phyloP scores from a whole-genome alignment of 257 asterid genomes.

The Nicotiana undulata region DNA sequence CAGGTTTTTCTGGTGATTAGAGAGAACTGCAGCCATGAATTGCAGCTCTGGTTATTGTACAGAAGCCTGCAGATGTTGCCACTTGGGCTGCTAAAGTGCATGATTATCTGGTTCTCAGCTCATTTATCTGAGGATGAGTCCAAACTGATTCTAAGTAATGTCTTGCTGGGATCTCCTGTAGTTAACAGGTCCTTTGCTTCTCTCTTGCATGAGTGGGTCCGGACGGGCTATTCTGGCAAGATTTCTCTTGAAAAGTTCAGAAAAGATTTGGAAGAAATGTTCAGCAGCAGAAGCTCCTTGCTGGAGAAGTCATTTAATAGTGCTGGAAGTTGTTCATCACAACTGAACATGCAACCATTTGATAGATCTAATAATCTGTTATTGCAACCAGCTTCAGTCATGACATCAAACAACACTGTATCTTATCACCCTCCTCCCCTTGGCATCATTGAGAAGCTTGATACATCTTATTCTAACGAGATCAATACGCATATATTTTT shows the following conservation, averaged over 20 bases:
- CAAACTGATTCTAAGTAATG: slow-evolving; percentile 37
- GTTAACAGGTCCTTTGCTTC: slow-evolving; percentile 45
- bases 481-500: slow-evolving; percentile 39
- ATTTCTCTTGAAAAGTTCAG: slow-evolving; percentile 47
- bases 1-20: slow-evolving; percentile 57
- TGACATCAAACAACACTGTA: slow-evolving; percentile 5
- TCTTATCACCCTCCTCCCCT: background rate
- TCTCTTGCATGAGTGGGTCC: slow-evolving; percentile 45
- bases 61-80: slow-evolving; percentile 71
- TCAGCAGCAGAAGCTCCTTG: slow-evolving; percentile 51
- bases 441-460: slow-evolving; percentile 15
- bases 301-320: slow-evolving; percentile 34
- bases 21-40: slow-evolving; percentile 44
- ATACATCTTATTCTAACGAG: slow-evolving; percentile 24
- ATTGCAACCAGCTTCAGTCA: slow-evolving; percentile 31
- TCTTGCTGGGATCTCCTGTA: slow-evolving; percentile 37
- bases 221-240: slow-evolving; percentile 60
- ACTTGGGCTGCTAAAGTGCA: slow-evolving; percentile 66
- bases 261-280: slow-evolving; percentile 45
- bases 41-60: slow-evolving; percentile 65
- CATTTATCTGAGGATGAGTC: slow-evolving; percentile 55
- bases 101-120: slow-evolving; percentile 65
- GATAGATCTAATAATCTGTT: slow-evolving; percentile 18
- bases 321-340: slow-evolving; percentile 11
- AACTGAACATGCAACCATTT: slow-evolving; percentile 7